phyloP scores from a whole-genome alignment of 305 asterid species.

The Fraxinus ornus region DNA sequence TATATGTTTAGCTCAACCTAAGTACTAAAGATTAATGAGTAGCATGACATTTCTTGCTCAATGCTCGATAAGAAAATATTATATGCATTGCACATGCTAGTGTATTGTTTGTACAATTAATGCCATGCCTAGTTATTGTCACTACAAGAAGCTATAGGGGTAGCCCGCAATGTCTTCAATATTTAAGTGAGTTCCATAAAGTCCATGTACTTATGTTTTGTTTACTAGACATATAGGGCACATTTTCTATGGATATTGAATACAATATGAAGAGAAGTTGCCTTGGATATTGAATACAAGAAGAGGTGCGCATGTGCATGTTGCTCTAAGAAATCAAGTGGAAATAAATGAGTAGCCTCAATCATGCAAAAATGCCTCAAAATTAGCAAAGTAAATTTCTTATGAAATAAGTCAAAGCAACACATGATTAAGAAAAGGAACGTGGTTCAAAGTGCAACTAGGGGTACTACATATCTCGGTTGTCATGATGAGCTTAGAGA shows the following conservation, averaged over 20 bases:
- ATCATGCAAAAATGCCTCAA: not conserved
- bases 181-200: not conserved
- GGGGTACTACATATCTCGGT: not conserved
- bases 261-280: not conserved
- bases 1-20: not conserved
- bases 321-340: not conserved
- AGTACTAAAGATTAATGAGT: not conserved
- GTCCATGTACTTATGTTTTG: not conserved
- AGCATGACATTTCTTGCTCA: not conserved
- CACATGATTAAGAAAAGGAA: not conserved
- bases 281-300: constrained; percentile 1
- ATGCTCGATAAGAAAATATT: not conserved
- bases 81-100: not conserved
- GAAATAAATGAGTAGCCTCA: not conserved
- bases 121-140: not conserved
- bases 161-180: constrained; percentile 6
- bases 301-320: constrained; percentile 4
- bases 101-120: not conserved
- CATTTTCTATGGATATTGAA: not conserved
- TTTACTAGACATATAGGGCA: constrained; percentile 2
- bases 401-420: not conserved
- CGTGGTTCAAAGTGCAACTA: not conserved
- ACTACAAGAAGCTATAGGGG: not conserved
- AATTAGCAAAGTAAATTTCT: not conserved
- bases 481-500: not conserved